These are phyloP conservation scores for Thelephora ganbajun DNA, from an alignment of 768 basidiomycete genomes.

Conservation along the genomic window DNA sequence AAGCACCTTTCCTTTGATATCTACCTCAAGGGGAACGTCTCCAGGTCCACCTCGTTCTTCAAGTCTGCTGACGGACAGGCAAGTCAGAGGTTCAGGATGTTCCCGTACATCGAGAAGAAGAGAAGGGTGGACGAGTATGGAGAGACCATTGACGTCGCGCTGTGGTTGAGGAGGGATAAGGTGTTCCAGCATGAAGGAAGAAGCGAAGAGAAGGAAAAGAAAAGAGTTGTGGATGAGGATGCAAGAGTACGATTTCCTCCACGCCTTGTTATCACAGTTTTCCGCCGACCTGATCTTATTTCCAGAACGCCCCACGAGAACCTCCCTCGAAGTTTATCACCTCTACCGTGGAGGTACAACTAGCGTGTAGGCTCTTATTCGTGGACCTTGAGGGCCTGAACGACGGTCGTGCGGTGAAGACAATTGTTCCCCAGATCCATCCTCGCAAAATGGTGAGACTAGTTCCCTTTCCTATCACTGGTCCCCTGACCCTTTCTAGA, in stretches of 20 bases:
- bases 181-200: conserved; percentile 84
- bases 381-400: conserved; percentile 95
- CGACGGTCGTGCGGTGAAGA: conserved; percentile 93
- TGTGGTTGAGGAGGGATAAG: conserved; percentile 90
- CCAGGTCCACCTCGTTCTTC: conserved; percentile 77
- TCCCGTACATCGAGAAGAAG: conserved; percentile 90
- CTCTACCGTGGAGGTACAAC: conserved; percentile 58
- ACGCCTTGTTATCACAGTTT: not conserved
- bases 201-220: conserved; percentile 66
- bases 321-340: conserved; percentile 86
- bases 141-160: conserved; percentile 86
- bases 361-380: conserved; percentile 79
- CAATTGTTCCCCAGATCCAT: conserved; percentile 91
- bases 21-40: conserved; percentile 92
- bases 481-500: conserved; percentile 29
- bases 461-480: not conserved
- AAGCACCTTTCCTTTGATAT: conserved; percentile 87
- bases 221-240: conserved; percentile 66
- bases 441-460: conserved; percentile 77
- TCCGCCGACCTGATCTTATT: conserved; percentile 7
- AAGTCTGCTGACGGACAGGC: conserved; percentile 56
- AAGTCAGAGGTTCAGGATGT: conserved; percentile 81
- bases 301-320: conserved; percentile 61
- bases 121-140: conserved; percentile 91
- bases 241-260: conserved; percentile 39